Evolutionary conservation across 2,329 filamentous ascomycete species (phyloP).

Genomic region (Fusarium sp.): DNA sequence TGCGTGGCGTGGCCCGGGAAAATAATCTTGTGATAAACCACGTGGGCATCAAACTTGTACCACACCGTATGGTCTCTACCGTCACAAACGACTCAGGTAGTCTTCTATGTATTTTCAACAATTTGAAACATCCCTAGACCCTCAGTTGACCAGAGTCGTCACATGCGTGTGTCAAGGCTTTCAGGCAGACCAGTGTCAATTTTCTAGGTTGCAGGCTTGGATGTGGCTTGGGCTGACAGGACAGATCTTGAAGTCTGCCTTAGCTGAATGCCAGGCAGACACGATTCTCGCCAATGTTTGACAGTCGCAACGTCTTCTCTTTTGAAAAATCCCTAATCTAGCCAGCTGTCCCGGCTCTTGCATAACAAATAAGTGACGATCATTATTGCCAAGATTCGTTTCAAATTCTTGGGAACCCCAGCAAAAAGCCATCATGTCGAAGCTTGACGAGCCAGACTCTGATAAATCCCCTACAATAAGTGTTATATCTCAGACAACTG

Average conservation of each 20-base stretch:
- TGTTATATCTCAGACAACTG: background rate
- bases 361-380: too few species aligned
- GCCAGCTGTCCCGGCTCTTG: too few species aligned
- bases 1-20: too few species aligned
- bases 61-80: too few species aligned
- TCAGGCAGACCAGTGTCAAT: background rate
- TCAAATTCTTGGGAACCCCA: too few species aligned
- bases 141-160: background rate
- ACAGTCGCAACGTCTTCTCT: background rate
- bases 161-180: background rate
- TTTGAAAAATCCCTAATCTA: too few species aligned
- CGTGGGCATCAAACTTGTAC: too few species aligned
- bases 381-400: too few species aligned
- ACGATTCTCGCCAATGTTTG: background rate
- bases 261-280: constrained; percentile 24
- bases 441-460: background rate
- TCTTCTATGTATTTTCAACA: too few species aligned
- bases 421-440: background rate
- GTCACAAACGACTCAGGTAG: too few species aligned
- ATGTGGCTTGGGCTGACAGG: background rate
- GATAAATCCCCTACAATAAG: background rate
- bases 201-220: background rate
- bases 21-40: too few species aligned
- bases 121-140: too few species aligned
- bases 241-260: constrained; percentile 22